Base-by-base conservation (phyloP, 441 rosid genomes). In the Arabidopsis hybrid region DNA sequence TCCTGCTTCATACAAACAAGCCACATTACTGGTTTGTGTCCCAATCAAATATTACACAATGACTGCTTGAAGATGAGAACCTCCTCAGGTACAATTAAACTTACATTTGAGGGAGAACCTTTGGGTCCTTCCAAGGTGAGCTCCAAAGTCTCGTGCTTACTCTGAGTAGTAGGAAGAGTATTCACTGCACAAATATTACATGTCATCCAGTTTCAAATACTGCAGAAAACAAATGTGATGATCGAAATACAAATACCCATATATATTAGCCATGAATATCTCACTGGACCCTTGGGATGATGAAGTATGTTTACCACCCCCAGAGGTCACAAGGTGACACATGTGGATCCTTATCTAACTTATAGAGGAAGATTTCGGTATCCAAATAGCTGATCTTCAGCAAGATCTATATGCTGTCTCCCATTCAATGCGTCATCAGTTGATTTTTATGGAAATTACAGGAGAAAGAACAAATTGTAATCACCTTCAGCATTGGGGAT, bases 401-500 rank as follows among this genome's bases (percentile, higher is more conserved):
- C 58, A 42, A 58, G 34, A 64, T 57, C 66, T 70, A 42, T 58
- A 65, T 8, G 77, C 69, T 72, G 73, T 77, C 69, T 65, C 69
- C 77, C 77, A 35, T 60, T 66, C 80, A 77, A 77, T 77, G 80
- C 73, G 77, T 77, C 73, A 77, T 77, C 77, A 77, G 80, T 77
- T 42, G 80, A 77, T 77, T 70, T 70, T 65, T 26, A 65, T 32
- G 58, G 47, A 57, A 45, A 17, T 57, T 34, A 35, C 17, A 49
- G 38, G 38, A 45, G 69, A 45, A 29, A 65, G 35, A 52, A 66
- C 34, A 66, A 10, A 47, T 11, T 21, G 31, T 39, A 71, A 77
- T 77, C 73, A 77, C 80, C 80, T 77, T 77, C 80, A 77, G 80
- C 80, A 77, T 77, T 77, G 69, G 80, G 76, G 76, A 43, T 43